Evolutionary conservation across 345 rosid species (phyloP).

Genomic region (Arabis alpina): DNA sequence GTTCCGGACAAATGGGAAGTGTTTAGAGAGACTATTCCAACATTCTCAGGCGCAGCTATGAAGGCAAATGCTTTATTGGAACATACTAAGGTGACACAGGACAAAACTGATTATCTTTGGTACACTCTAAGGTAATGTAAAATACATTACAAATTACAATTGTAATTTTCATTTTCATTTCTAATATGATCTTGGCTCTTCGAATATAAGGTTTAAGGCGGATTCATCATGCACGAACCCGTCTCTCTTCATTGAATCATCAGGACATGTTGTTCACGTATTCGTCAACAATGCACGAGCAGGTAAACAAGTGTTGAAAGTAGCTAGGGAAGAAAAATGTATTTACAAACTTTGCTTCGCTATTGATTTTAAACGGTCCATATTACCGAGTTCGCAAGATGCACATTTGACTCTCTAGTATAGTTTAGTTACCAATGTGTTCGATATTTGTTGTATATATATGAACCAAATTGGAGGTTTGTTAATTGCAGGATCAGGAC

Average conservation of each 20-base stretch:
- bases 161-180: background rate
- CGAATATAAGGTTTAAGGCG: constrained; percentile 50
- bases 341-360: background rate
- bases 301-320: constrained; percentile 43
- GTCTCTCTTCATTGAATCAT: constrained; percentile 58
- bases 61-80: constrained; percentile 57
- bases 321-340: background rate
- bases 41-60: constrained; percentile 54
- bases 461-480: constrained; percentile 6
- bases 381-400: too few relatives aligned
- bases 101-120: constrained; percentile 88
- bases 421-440: background rate
- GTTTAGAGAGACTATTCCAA: constrained; percentile 57
- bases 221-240: constrained; percentile 61
- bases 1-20: constrained; percentile 54
- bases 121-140: constrained; percentile 64
- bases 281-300: constrained; percentile 57
- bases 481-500: constrained; percentile 62
- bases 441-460: background rate
- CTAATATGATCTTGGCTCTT: background rate
- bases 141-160: background rate
- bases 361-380: background rate
- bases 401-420: background rate
- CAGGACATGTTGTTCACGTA: constrained; percentile 73
- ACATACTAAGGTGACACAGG: constrained; percentile 77